Percentiles rank a stretch among this genome's conserved stretches.
Conservation (phyloP, 2,329 filamentous ascomycete species). For the Rosellinia necatrix region DNA sequence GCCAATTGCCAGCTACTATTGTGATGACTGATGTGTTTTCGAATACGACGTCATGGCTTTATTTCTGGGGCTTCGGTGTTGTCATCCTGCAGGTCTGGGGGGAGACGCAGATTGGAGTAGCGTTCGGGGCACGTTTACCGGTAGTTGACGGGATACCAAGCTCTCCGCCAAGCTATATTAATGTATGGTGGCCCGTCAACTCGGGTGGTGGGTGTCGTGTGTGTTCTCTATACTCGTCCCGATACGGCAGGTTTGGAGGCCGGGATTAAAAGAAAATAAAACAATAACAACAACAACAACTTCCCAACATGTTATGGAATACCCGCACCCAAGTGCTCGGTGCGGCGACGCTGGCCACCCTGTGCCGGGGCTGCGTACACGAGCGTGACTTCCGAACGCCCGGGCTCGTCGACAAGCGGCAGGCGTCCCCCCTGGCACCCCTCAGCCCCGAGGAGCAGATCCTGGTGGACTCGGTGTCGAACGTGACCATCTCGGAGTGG, state of each 20-base stretch:
- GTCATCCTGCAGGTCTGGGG: slow-evolving; percentile 14
- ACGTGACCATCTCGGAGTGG: slow-evolving; percentile 39
- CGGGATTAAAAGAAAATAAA: too few species aligned
- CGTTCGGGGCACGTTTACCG: neutral
- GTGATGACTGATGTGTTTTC: neutral
- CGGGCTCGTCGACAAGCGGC: slow-evolving; percentile 28
- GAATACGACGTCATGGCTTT: slow-evolving; percentile 12
- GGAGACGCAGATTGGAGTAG: neutral
- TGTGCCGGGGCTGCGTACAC: slow-evolving; percentile 31
- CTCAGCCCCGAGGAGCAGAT: slow-evolving; percentile 35
- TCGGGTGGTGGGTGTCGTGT: neutral
- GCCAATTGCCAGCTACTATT: neutral
- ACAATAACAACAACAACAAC: too few species aligned
- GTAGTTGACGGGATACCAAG: neutral
- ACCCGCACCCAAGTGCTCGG: slow-evolving; percentile 10
- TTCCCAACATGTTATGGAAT: slow-evolving; percentile 17
- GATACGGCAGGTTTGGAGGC: neutral
- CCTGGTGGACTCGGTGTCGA: slow-evolving; percentile 37
- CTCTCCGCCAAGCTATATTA: neutral
- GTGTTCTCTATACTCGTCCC: neutral
- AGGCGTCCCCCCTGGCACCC: slow-evolving; percentile 29
- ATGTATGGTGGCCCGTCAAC: slow-evolving; percentile 4
- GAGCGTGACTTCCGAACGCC: slow-evolving; percentile 23
- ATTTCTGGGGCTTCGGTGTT: neutral
- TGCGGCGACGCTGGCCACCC: slow-evolving; percentile 16